Base-by-base conservation (phyloP, 169 alveolate species). In the Plasmodium vivax region DNA sequence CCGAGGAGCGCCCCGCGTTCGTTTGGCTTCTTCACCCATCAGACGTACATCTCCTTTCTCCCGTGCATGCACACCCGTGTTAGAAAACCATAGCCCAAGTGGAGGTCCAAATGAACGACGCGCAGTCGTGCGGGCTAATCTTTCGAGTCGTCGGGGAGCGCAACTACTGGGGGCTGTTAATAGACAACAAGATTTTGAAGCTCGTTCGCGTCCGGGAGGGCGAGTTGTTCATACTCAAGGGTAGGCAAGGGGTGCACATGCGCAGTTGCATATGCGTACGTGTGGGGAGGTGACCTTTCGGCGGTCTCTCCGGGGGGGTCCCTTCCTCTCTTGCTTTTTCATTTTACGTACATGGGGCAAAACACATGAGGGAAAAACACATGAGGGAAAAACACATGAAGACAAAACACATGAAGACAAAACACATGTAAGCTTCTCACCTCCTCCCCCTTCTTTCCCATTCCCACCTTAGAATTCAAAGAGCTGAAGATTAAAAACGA, bases 31-130 rank as follows among this genome's bases (percentile, higher is more conserved):
- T 68, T 3, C 77, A 36, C 12, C 27, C 14, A 14, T 4, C 6
- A 10, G 58, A 12, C 19, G 10, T 47, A 47, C 58, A 19, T 6
- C 3, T 47, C 5, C 10, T 47, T 47, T 2, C 19, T 4, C 19
- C 5, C 19, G 0, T 32, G 9, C 58, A 19, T n/a, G 19, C 6
- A 0, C 19, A 0, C n/a, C 32, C 23, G 38, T 19, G 16, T n/a
- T 34, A 90, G 94, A 79, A 90, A 90, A 90, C 94, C 19, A 90
- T 90, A 45, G 94, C 94, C 54, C 94, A 90, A 36, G 16, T 82
- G n/a, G 94, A 90, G 56, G 88, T 90, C 54, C 94, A 90, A 82
- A 90, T 90, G 45, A 90, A 90, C 41, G 73, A 90, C 73, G 94
- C 94, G 45, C 51, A 79, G 47, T 43, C 92, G 9, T 90, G 94